Conservation (phyloP, 1,284 basidiomycete species). For the Ustilago sp. region DNA sequence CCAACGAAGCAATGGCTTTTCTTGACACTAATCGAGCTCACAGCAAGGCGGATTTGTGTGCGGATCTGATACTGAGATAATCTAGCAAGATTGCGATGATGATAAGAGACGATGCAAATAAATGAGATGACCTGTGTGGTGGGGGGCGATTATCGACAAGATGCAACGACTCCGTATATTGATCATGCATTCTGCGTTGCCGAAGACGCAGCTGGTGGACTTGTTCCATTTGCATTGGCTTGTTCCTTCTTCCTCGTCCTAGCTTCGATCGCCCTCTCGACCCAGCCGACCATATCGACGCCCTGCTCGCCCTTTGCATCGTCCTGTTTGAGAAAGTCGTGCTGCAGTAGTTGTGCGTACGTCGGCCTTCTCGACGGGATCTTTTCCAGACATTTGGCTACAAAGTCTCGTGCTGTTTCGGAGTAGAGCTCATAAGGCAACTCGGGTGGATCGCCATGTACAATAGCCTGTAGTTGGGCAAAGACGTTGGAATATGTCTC, state of each 20-base stretch:
- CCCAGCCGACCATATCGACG: constrained; percentile 70
- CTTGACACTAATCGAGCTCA: no score
- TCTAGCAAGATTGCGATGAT: not conserved
- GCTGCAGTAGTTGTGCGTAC: constrained; percentile 84
- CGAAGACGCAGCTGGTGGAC: constrained; percentile 6
- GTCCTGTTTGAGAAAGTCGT: constrained; percentile 77
- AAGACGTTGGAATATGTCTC: constrained; percentile 98
- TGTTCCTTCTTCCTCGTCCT: constrained; percentile 30
- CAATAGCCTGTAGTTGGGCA: constrained; percentile 93
- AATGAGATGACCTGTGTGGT: not conserved
- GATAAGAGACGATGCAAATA: constrained; percentile 9
- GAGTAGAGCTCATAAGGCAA: constrained; percentile 74
- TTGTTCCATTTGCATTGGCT: constrained; percentile 12
- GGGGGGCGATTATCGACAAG: not conserved
- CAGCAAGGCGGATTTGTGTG: no score
- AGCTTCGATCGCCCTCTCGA: constrained; percentile 49
- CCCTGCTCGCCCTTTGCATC: constrained; percentile 50
- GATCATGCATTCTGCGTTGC: constrained; percentile 2
- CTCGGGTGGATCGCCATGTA: constrained; percentile 89
- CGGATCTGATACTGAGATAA: not conserved
- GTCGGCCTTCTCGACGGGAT: constrained; percentile 79
- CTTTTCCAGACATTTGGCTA: constrained; percentile 67
- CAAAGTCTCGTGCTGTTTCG: constrained; percentile 66
- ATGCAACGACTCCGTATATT: not conserved
- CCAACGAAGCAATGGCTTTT: no score